phyloP scores from a whole-genome alignment of 2,329 filamentous ascomycete genomes.

The Mollisiaceae sp. region DNA sequence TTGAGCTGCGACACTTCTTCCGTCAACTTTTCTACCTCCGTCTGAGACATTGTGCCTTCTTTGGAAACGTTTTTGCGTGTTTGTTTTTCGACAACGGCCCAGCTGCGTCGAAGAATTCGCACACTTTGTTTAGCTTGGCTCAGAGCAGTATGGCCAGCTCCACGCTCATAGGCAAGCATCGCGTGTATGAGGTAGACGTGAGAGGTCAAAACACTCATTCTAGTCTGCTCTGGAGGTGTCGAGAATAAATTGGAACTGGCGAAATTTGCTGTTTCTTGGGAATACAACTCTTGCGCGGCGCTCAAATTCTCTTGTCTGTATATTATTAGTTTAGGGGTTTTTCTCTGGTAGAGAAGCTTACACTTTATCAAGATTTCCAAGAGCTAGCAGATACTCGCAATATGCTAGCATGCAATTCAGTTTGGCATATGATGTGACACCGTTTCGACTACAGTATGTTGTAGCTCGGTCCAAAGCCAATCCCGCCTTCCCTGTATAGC shows the following conservation, averaged over 20 bases:
- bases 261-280: slow-evolving; percentile 34
- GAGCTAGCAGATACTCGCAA: slow-evolving; percentile 74
- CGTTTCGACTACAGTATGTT: slow-evolving; percentile 48
- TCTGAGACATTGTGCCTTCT: slow-evolving; percentile 9
- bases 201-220: slow-evolving; percentile 43
- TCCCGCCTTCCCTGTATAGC: slow-evolving; percentile 63
- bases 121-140: slow-evolving; percentile 62
- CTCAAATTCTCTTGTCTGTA: slow-evolving; percentile 40
- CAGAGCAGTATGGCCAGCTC: slow-evolving; percentile 63
- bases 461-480: slow-evolving; percentile 63
- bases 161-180: slow-evolving; percentile 46
- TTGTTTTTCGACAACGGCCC: slow-evolving; percentile 45
- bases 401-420: slow-evolving; percentile 71
- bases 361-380: slow-evolving; percentile 69
- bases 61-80: slow-evolving; percentile 11
- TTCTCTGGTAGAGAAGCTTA: slow-evolving; percentile 40
- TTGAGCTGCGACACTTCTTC: slow-evolving; percentile 44
- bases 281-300: slow-evolving; percentile 36
- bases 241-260: slow-evolving; percentile 24
- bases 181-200: slow-evolving; percentile 44
- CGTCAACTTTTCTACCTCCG: slow-evolving; percentile 37
- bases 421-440: slow-evolving; percentile 50
- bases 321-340: slow-evolving; percentile 23
- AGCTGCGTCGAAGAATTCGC: slow-evolving; percentile 49
- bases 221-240: slow-evolving; percentile 33